phyloP scores from a whole-genome alignment of 441 rosid species.

The Adansonia grandidieri region DNA sequence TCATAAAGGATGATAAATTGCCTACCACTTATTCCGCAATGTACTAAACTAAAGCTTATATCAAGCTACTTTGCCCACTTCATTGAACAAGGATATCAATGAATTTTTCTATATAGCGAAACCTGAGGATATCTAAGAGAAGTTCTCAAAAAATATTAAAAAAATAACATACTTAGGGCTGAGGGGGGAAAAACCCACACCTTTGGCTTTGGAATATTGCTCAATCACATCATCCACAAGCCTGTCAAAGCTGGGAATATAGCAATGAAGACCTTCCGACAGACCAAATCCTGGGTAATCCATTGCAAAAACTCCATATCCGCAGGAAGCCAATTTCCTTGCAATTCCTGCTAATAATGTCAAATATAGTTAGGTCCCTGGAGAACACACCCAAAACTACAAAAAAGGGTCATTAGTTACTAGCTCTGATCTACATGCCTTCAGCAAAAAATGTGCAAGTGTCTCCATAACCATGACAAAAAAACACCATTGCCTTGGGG shows the following conservation, averaged over 20 bases:
- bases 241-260: constrained; percentile 65
- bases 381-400: constrained; percentile 7
- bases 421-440: constrained; percentile 55
- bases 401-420: constrained; percentile 7
- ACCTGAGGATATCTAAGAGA: neutral
- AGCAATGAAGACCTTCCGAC: constrained; percentile 85
- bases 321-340: constrained; percentile 72
- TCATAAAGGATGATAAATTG: neutral
- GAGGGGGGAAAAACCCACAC: constrained; percentile 33
- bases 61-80: neutral
- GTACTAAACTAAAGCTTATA: constrained; percentile 17
- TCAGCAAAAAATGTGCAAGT: constrained; percentile 92
- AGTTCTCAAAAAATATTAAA: neutral
- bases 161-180: constrained; percentile 1
- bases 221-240: constrained; percentile 83
- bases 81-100: neutral
- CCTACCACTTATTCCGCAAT: neutral
- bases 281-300: constrained; percentile 96
- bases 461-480: constrained; percentile 97
- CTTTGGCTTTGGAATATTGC: constrained; percentile 74
- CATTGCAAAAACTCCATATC: constrained; percentile 90
- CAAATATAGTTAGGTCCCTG: constrained; percentile 18
- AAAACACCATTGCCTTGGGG: constrained; percentile 78
- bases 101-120: neutral
- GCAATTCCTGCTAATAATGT: constrained; percentile 65